Evolutionary conservation across 106 monocot species (phyloP), one percentile per base, ranked within the genome.

Genomic region (Agapanthus africanus): DNA sequence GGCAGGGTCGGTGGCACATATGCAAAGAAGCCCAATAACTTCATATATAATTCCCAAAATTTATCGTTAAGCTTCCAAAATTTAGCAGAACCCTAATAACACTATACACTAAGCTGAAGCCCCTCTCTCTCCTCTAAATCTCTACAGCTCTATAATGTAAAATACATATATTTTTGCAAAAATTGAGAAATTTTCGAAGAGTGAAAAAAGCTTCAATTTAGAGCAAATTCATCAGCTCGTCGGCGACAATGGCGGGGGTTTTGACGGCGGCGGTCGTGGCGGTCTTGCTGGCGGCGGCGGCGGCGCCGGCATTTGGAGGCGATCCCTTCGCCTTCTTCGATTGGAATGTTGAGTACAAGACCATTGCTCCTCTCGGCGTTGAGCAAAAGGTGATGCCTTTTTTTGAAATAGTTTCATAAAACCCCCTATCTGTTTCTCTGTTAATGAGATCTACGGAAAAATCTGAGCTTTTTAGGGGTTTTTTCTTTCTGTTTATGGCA

Each of bases 321-420:
- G 94, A 94, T 62, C 90, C 87, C 10, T 83, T 68, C 63, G 85
- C 76, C 21, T 90, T 54, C 83, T 85, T 71, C 67, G 90, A 94
- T 61, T 94, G 90, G 90, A 82, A 90, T 37, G 80, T 94, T 62
- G 69, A 73, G 40, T 94, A 90, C 87, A 79, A 81, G 54, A 83
- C 78, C 27, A 81, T 76, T 14, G 75, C 94, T n/a, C 94, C 94
- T 0, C 81, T 94, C 49, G 90, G 94, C 21, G 85, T 88, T 19
- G 68, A 80, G 32, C 94, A 91, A 57, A 63, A 91, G 90, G 94
- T 94, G 13, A 3, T 16, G 13, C 13, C 16, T 44, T 26, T 66
- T 28, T 27, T 27, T 5, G 16, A 23, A 10, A 39, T 40, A 2
- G 4, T 2, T 40, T 23, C 26, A 4, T 28, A 39, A 4, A 13